Evolutionary conservation across 352 stramenopile genomes (phyloP).

Genomic region (Stramenopiles sp.): DNA sequence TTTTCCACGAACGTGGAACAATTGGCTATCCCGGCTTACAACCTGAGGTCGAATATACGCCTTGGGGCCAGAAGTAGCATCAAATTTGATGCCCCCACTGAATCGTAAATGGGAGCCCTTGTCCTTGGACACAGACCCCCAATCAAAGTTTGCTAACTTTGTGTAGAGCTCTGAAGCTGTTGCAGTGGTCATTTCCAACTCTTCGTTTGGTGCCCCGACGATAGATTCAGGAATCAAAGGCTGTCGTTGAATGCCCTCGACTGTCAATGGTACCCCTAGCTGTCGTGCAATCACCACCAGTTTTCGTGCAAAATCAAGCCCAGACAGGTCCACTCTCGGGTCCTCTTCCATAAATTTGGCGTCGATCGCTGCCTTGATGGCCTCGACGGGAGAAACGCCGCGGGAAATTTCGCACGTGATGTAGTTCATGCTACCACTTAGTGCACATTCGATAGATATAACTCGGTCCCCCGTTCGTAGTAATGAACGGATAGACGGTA

Average conservation of each 20-base stretch:
- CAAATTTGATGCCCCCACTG: background rate
- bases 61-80: background rate
- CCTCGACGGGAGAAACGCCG: background rate
- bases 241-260: background rate
- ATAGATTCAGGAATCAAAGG: background rate
- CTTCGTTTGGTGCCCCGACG: background rate
- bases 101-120: background rate
- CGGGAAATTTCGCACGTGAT: background rate
- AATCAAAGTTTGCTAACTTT: no score
- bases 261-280: background rate
- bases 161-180: background rate
- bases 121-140: no score
- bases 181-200: background rate
- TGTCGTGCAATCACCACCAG: background rate
- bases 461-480: background rate
- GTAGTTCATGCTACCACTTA: background rate
- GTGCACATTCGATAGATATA: background rate
- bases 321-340: background rate
- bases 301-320: slow-evolving; percentile 1
- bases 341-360: background rate
- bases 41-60: background rate
- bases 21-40: background rate
- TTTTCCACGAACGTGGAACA: background rate
- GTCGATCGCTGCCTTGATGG: background rate
- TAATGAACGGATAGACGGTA: background rate